Evolutionary conservation across 176 grass and related monocot species (phyloP).

Genomic region (Zizania latifolia): DNA sequence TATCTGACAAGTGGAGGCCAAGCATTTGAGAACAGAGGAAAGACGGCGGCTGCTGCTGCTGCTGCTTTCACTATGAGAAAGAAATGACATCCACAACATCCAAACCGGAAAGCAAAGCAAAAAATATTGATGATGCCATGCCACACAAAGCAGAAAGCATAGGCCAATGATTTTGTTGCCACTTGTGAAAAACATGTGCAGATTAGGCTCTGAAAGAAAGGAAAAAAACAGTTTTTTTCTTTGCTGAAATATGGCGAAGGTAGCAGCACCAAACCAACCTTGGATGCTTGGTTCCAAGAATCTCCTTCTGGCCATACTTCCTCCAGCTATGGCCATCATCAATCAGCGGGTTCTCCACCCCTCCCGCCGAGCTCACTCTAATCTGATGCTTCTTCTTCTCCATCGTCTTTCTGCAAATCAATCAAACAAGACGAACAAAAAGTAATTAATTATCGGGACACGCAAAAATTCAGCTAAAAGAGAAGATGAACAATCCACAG

Average conservation of each 20-base stretch:
- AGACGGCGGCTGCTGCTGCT: neutral
- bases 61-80: neutral
- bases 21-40: neutral
- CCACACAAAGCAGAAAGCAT: neutral
- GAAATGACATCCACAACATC: neutral
- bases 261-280: conserved; percentile 35
- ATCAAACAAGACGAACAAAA: neutral
- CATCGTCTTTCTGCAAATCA: conserved; percentile 38
- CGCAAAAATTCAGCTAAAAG: neutral
- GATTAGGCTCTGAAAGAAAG: neutral
- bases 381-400: conserved; percentile 35
- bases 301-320: conserved; percentile 84
- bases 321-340: conserved; percentile 84
- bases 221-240: neutral
- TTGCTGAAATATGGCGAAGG: neutral
- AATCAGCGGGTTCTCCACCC: conserved; percentile 14
- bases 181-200: conserved; percentile 9
- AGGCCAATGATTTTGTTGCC: neutral
- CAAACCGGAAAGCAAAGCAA: neutral
- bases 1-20: conserved; percentile 13
- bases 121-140: neutral
- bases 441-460: neutral
- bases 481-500: neutral
- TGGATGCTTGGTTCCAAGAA: conserved; percentile 55
- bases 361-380: conserved; percentile 32